These are phyloP conservation scores for Claviceps arundinis DNA, from an alignment of 2,329 filamentous ascomycete genomes.

Conservation along the genomic window DNA sequence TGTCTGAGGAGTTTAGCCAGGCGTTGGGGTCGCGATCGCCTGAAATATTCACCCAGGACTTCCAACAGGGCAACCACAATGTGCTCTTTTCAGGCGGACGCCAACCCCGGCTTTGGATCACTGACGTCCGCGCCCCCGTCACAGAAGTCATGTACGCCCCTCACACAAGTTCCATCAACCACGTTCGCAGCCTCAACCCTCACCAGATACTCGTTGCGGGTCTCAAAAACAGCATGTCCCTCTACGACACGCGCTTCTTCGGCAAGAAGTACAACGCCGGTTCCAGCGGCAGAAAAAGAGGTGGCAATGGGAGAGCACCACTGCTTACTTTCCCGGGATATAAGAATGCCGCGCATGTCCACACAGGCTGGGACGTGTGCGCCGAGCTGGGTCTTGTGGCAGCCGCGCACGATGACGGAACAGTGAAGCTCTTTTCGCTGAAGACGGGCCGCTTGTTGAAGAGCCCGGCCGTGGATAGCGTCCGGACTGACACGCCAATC, in stretches of 20 bases:
- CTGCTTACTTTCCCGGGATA: constrained; percentile 37
- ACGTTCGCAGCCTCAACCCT: constrained; percentile 34
- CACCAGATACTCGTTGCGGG: constrained; percentile 42
- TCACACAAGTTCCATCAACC: constrained; percentile 30
- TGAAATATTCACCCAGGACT: constrained; percentile 37
- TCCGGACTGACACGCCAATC: constrained; percentile 20
- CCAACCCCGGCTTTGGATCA: constrained; percentile 29
- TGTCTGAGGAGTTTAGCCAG: constrained; percentile 8
- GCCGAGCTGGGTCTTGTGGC: constrained; percentile 35
- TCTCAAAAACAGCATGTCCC: constrained; percentile 31
- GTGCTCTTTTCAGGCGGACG: constrained; percentile 39
- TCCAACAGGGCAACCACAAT: constrained; percentile 27
- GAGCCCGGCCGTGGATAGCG: constrained; percentile 12
- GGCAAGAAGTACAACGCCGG: constrained; percentile 10
- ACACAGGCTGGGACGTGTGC: constrained; percentile 39
- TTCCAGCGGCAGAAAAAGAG: neutral
- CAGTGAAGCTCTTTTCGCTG: constrained; percentile 36
- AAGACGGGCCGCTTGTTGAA: constrained; percentile 27
- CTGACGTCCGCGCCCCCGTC: constrained; percentile 29
- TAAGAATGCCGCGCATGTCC: constrained; percentile 32
- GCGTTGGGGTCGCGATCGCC: constrained; percentile 10
- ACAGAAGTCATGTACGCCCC: constrained; percentile 19
- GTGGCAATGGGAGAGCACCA: constrained; percentile 18
- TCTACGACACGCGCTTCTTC: constrained; percentile 43
- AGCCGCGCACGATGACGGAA: constrained; percentile 37